Base-by-base conservation (phyloP, 805 yeast species). In the Blastobotrys mokoenaii region DNA sequence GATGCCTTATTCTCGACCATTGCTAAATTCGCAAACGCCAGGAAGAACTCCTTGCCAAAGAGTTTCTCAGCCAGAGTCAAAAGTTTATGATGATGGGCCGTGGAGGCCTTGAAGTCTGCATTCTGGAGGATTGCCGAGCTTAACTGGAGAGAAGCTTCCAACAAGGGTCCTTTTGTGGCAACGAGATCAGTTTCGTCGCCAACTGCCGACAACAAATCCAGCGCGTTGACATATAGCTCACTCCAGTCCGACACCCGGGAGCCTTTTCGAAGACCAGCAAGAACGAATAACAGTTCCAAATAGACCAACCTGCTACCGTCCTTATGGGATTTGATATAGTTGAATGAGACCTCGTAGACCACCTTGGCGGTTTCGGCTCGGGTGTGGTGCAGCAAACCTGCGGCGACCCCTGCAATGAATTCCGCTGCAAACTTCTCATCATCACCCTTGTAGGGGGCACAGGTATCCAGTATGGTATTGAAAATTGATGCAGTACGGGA, bases 401-500 rank as follows among this genome's bases (percentile, higher is more conserved):
- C 59, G 2, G 63, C 33, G 3, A 60, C 52, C 15, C 52, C 52
- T 15, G 46, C 41, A 16, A 46, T 51, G 31, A 56, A 38, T 30
- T 43, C 45, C 1, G 46, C 32, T 3, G 51, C 40, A n/a, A 48
- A 45, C 4, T n/a, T 2, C 3, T 27, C 43, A 16, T 25, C 38
- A 17, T 45, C 47, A 2, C 18, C 41, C 11, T 33, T 27, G 3
- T 33, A 20, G 8, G 34, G 29, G 5, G 38, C 15, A 27, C 29
- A 49, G 15, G 20, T 16, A 12, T 18, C 30, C 12, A 55, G 42
- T 16, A 59, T 14, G 16, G 39, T 41, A 8, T 47, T 34, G 9
- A 84, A 58, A 4, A 86, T 76, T 0, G 64, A 44, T 1, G 69
- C 59, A 0, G 88, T 68, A 58, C 79, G 85, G 1, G 96, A 83